Percentiles rank a stretch among this genome's conserved stretches.
phyloP scores from a whole-genome alignment of 495 filamentous ascomycete species.

The Acidomyces sp. region DNA sequence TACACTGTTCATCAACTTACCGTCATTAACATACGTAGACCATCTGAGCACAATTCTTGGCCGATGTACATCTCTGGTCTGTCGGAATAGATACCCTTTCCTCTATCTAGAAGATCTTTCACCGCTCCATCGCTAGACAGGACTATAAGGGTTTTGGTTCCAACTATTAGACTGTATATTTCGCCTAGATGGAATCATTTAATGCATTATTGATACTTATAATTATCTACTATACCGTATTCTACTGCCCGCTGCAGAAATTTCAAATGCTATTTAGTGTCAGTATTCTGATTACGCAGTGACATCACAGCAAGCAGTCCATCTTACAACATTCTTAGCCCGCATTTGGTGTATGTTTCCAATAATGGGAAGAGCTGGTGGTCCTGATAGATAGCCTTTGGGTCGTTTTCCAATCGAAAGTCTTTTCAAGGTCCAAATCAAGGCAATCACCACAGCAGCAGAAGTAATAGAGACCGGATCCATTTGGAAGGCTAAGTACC shows the following conservation, averaged over 20 bases:
- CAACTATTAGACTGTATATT: conserved; percentile 31
- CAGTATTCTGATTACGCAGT: background rate
- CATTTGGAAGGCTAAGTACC: too few relatives aligned
- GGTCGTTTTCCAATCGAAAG: conserved; percentile 3
- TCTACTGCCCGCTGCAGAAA: conserved; percentile 35
- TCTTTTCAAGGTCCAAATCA: too few relatives aligned
- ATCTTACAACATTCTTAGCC: too few relatives aligned
- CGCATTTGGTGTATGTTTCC: conserved; percentile 25
- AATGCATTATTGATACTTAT: background rate
- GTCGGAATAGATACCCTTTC: conserved; percentile 31
- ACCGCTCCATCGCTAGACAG: conserved; percentile 29
- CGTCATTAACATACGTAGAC: conserved; percentile 34
- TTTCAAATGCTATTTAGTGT: conserved; percentile 17
- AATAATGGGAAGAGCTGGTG: conserved; percentile 32
- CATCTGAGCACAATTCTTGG: conserved; percentile 27
- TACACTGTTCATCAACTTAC: too few relatives aligned
- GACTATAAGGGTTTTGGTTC: conserved; percentile 29
- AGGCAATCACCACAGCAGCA: too few relatives aligned
- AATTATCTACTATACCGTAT: conserved; percentile 24
- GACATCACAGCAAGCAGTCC: background rate
- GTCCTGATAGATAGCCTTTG: conserved; percentile 21
- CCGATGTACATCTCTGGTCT: conserved; percentile 35
- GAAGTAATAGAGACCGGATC: too few relatives aligned
- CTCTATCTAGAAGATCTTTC: conserved; percentile 36
- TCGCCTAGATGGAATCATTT: background rate